Percentiles rank a stretch among this genome's conserved stretches.
Conservation (phyloP, 768 basidiomycete species). For the Baorangia bicolor region DNA sequence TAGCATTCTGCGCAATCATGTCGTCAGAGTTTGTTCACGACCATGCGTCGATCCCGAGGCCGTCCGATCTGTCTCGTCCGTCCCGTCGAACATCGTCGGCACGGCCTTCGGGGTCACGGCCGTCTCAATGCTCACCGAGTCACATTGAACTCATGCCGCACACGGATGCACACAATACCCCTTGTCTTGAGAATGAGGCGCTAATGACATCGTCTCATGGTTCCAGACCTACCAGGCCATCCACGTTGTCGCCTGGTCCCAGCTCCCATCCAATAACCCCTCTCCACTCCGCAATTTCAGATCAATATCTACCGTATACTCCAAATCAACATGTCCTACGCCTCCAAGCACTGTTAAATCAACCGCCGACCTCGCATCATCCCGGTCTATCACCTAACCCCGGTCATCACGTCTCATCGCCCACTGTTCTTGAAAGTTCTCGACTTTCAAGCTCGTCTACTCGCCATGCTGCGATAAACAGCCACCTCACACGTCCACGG, state of each 20-base stretch:
- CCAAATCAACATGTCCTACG: conserved; percentile 46
- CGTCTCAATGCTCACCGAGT: conserved; percentile 25
- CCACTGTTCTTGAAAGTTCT: conserved; percentile 47
- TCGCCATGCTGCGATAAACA: conserved; percentile 61
- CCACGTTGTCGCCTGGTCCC: conserved; percentile 47
- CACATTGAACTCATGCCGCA: conserved; percentile 15
- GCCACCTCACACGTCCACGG: conserved; percentile 57
- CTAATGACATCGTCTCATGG: conserved; percentile 42
- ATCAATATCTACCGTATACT: conserved; percentile 37
- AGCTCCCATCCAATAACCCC: conserved; percentile 23
- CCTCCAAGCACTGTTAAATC: conserved; percentile 42
- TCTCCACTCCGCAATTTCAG: conserved; percentile 48
- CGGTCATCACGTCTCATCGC: conserved; percentile 41
- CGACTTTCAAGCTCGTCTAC: conserved; percentile 51
- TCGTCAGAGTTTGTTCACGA: conserved; percentile 7
- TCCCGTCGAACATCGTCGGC: conserved; percentile 32
- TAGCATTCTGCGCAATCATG: conserved; percentile 20
- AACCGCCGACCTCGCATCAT: conserved; percentile 40
- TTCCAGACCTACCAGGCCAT: conserved; percentile 56
- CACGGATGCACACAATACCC: conserved; percentile 25
- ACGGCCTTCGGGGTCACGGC: conserved; percentile 20
- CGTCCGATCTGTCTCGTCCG: conserved; percentile 36
- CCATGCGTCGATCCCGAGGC: conserved; percentile 23
- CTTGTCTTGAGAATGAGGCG: conserved; percentile 40
- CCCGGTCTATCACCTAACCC: conserved; percentile 36